These are phyloP conservation scores for Rutstroemia sp. DNA, from an alignment of 2,329 filamentous ascomycete genomes.

Conservation along the genomic window DNA sequence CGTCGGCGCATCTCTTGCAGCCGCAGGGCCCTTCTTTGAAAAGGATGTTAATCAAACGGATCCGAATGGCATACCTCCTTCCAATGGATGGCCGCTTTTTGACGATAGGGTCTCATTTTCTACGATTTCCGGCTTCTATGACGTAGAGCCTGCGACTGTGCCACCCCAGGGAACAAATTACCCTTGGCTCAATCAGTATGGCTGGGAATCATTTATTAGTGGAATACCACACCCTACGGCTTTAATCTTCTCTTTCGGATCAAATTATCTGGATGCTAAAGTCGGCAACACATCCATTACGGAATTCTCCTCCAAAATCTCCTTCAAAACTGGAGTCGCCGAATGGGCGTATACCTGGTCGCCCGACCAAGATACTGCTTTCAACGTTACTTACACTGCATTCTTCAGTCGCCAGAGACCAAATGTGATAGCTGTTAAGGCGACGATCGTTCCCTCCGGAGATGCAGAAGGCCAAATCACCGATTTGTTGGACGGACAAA, in stretches of 20 bases:
- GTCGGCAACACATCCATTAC: constrained; percentile 51
- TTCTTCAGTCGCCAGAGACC: constrained; percentile 41
- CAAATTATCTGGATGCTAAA: constrained; percentile 51
- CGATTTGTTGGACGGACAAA: constrained; percentile 61
- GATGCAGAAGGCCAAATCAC: constrained; percentile 51
- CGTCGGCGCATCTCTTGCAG: constrained; percentile 26
- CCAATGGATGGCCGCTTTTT: constrained; percentile 63
- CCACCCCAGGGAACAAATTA: constrained; percentile 51
- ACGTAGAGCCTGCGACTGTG: constrained; percentile 46
- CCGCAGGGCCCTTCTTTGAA: constrained; percentile 29
- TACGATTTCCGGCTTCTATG: constrained; percentile 61
- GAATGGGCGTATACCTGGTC: constrained; percentile 62
- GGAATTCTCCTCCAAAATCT: constrained; percentile 52
- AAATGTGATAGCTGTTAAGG: constrained; percentile 39
- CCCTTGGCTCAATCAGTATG: constrained; percentile 61
- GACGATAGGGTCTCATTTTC: constrained; percentile 56
- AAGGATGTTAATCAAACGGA: constrained; percentile 27
- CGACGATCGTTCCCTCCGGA: constrained; percentile 48
- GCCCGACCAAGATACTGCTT: constrained; percentile 41
- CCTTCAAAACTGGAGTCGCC: constrained; percentile 55
- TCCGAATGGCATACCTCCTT: constrained; percentile 27
- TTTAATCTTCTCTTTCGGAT: constrained; percentile 48
- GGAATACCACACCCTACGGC: constrained; percentile 65
- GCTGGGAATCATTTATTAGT: constrained; percentile 62
- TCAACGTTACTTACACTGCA: constrained; percentile 52